Base-by-base conservation (phyloP, 257 asterid species). In the Capsicum rhomboideum region DNA sequence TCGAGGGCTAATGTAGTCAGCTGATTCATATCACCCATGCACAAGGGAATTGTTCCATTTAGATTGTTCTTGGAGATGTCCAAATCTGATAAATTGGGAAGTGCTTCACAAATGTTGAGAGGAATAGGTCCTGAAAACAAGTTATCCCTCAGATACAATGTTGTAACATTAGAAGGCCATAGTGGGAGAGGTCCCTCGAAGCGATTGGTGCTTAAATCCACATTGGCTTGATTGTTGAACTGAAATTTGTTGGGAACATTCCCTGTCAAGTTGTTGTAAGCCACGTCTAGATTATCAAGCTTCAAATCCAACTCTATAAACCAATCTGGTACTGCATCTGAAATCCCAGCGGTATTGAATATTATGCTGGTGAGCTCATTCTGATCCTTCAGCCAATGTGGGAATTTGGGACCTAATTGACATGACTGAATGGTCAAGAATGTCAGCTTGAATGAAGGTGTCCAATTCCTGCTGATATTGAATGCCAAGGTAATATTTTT, bases 101-200 rank as follows among this genome's bases (percentile, higher is more conserved):
- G 9, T 78, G 79, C 46, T 71, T 29, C 81, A 58, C 86, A 88
- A 82, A 89, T 83, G 74, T 85, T 79, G 1, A 61, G 17, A 49
- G 91, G 88, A 21, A 89, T 87, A 17, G 88, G 85, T 58, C 91
- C 88, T 44, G 88, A 87, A 55, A 89, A 87, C 44, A 26, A 77
- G 85, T 89, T 89, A 14, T 68, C 85, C 88, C 86, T 83, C 71
- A 87, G 78, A 85, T 85, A 85, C 78, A 89, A 61, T n/a, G 83
- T 23, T 69, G 86, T 58, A 52, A 86, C 31, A 37, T 89, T 86
- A 23, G 85, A 40, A 20, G 89, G 21, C 91, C 91, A 86, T 29
- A 89, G 87, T 1, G 91, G 91, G 29, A 88, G 88, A 80, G 88
- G 83, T 10, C 91, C 91, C 54, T 83, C 52, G 13, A 85, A 86